phyloP scores from a whole-genome alignment of 2,329 filamentous ascomycete species.

The Aspergillus tubingensis region DNA sequence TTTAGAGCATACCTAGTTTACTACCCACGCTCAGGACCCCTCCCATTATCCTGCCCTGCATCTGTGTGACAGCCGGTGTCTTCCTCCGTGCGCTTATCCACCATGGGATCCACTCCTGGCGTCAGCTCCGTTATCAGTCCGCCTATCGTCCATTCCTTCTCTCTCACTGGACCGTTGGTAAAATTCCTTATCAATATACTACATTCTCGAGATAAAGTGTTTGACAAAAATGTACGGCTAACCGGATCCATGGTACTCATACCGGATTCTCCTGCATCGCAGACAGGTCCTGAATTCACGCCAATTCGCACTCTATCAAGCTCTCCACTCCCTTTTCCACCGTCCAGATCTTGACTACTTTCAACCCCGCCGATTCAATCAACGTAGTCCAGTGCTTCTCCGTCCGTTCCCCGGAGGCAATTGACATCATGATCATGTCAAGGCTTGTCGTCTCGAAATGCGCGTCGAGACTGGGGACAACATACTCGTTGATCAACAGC shows the following conservation, averaged over 20 bases:
- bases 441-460: conserved; percentile 33
- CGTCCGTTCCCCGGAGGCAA: conserved; percentile 42
- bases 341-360: conserved; percentile 38
- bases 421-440: conserved; percentile 48
- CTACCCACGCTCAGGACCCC: not conserved
- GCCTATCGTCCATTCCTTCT: not conserved
- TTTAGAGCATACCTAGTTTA: not conserved
- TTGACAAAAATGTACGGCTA: conserved; percentile 1
- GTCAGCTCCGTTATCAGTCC: conserved; percentile 2
- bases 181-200: conserved; percentile 1
- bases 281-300: conserved; percentile 2
- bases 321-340: conserved; percentile 21
- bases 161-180: not conserved
- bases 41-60: not conserved
- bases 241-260: not conserved
- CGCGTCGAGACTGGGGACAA: conserved; percentile 41
- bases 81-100: not conserved
- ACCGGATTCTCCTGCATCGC: not conserved
- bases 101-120: not conserved
- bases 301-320: conserved; percentile 28
- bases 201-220: not conserved
- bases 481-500: conserved; percentile 48
- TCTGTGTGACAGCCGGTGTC: not conserved
- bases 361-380: conserved; percentile 36
- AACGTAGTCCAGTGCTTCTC: conserved; percentile 42